Base-by-base conservation (phyloP, 352 stramenopile species). In the Salisapilia sapeloensis region DNA sequence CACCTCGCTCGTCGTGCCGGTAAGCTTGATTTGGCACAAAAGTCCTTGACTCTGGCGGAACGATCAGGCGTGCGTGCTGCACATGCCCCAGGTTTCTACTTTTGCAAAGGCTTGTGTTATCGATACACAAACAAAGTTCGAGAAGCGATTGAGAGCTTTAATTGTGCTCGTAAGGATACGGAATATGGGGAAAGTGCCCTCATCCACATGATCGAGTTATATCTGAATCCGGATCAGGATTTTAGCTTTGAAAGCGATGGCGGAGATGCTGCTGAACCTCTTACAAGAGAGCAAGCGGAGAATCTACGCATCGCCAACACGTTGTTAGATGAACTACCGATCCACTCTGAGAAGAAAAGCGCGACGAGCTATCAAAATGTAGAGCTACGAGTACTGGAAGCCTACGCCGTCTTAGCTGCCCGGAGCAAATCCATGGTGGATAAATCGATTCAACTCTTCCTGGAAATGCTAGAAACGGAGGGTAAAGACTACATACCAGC, bases 201-300 rank as follows among this genome's bases (percentile, higher is more conserved):
- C n/a, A 65, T 86, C 23, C 70, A 94, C 42, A 93, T 96, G 75
- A 83, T 93, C 32, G 70, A 96, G 51, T 86, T 96, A 29, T 96
- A 96, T 43, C 40, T 96, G 16, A 95, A 93, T 37, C 86, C 86
- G 5, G 85, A 96, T 47, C 87, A 89, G 15, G 83, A 93, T 25
- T 93, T 92, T 35, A 30, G 96, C 9, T 96, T 84, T 84, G 78
- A 94, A n/a, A 30, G 38, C 14, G 24, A 38, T 26, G 47, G 38
- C 8, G 40, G 32, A n/a, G 56, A 57, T 30, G 25, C 25, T 6
- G 52, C 33, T 33, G 43, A 42, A 30, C 72, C 81, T 38, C 15
- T 34, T 24, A 63, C 44, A 6, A 91, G 83, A 32, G 72, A 87
- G 31, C 61, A 80, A 33, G 69, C 57, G 3, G 82, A 94, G 38